phyloP scores from a whole-genome alignment of 306 rosid genomes.

The Quercus gilva region DNA sequence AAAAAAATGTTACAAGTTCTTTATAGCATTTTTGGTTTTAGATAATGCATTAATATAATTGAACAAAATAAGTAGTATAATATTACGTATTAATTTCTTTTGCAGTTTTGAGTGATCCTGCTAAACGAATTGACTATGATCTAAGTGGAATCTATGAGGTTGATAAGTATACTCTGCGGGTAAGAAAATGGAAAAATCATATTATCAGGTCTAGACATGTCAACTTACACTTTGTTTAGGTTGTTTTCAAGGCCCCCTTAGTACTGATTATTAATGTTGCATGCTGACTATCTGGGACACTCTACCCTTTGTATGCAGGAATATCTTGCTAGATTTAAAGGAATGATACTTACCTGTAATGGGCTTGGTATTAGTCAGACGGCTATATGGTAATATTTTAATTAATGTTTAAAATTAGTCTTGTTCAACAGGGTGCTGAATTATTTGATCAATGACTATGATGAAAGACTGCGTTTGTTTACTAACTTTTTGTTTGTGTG shows the following conservation, averaged over 20 bases:
- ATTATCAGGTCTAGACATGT: background rate
- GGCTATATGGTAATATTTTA: constrained; percentile 44
- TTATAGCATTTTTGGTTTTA: background rate
- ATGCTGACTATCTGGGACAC: constrained; percentile 1
- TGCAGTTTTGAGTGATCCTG: constrained; percentile 69
- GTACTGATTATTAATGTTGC: background rate
- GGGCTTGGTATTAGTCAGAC: constrained; percentile 66
- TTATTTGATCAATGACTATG: background rate
- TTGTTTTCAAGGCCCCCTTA: background rate
- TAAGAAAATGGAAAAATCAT: constrained; percentile 18
- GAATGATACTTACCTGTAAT: constrained; percentile 84
- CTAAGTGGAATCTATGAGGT: constrained; percentile 61
- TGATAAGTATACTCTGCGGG: constrained; percentile 70
- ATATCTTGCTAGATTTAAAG: constrained; percentile 76
- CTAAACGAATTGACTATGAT: constrained; percentile 62
- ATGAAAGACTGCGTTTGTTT: background rate
- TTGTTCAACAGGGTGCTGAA: background rate
- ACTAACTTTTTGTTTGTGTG: background rate
- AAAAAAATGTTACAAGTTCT: background rate
- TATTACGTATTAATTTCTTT: constrained; percentile 4
- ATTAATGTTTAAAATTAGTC: background rate
- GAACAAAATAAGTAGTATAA: background rate
- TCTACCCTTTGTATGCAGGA: constrained; percentile 41
- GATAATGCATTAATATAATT: background rate
- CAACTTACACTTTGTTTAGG: constrained; percentile 9